Base-by-base conservation (phyloP, 768 basidiomycete genomes). In the Termitomyces sp. region DNA sequence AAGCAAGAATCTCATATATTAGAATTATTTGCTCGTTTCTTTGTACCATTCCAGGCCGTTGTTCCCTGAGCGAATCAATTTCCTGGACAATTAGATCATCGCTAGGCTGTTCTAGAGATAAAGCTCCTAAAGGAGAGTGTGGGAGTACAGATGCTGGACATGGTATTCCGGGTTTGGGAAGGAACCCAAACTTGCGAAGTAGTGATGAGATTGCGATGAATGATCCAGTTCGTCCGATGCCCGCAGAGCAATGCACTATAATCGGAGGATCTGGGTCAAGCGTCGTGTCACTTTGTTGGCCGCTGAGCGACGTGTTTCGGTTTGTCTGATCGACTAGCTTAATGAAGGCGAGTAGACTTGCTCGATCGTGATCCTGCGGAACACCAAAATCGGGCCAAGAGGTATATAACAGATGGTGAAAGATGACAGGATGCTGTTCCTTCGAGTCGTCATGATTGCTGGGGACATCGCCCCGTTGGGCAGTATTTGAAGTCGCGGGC, bases 321-420 rank as follows among this genome's bases (percentile, higher is more conserved):
- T 92, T 92, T 48, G 78, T 74, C 7, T 67, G 69, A 65, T 91
- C 87, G 31, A 87, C 89, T n/a, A 89, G 80, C 9, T 76, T 77
- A 48, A 86, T 64, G 69, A 93, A 92, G 29, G 74, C 73, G 32
- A 91, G 72, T 15, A 93, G 74, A 46, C 81, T 83, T n/a, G 74
- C 76, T 46, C 81, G 81, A 62, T 92, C 84, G 60, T 83, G 77
- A 40, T 76, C 77, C 45, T 79, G 71, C 10, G 92, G 92, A n/a
- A 94, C 84, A 32, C 91, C 89, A 66, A 92, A 86, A 71, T 94
- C 92, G 15, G 92, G 92, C 92, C 92, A 94, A 2, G 86, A 85
- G 20, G 77, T 74, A 68, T 87, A 94, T 38, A 92, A 71, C 72
- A 94, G 65, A 69, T 94, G 92, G 52, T 82, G 81, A 72, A 93